A percentile compares a stretch with the other conserved stretches of the same genome.
These are phyloP conservation scores for Mantamonas sphyraenae DNA, from an alignment of 78 protist species.

Conservation along the genomic window DNA sequence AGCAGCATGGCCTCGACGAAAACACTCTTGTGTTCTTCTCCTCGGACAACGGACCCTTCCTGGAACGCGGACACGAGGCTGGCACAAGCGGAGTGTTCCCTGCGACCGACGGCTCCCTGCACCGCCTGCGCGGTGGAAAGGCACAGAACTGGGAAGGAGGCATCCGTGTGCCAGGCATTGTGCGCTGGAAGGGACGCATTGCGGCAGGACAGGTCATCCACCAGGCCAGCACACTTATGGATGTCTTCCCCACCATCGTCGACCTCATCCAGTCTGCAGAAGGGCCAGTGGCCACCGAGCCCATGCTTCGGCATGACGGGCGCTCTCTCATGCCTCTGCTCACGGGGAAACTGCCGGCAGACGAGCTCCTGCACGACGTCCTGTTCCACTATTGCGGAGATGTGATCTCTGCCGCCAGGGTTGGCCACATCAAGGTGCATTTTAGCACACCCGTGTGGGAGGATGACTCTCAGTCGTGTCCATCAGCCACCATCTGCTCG, in stretches of 20 bases:
- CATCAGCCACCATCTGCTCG: background rate
- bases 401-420: background rate
- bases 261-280: background rate
- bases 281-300: background rate
- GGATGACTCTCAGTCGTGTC: background rate
- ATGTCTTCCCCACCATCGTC: constrained; percentile 19
- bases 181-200: constrained; percentile 5
- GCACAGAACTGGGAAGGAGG: constrained; percentile 23
- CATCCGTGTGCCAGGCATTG: constrained; percentile 11
- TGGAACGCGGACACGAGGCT: too few species aligned
- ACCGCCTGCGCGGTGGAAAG: constrained; percentile 15
- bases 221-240: constrained; percentile 22
- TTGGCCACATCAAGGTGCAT: background rate
- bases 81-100: too few species aligned
- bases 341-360: background rate
- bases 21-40: constrained; percentile 19
- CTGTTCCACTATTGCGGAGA: background rate
- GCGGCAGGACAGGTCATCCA: background rate
- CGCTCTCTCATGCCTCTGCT: background rate
- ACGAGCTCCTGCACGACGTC: background rate
- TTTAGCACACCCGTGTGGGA: background rate
- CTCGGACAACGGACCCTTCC: constrained; percentile 27
- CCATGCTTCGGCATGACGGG: background rate
- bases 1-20: background rate
- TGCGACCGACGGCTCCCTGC: too few species aligned